Conservation (phyloP, 106 monocot species). For the Amphibolis antarctica region DNA sequence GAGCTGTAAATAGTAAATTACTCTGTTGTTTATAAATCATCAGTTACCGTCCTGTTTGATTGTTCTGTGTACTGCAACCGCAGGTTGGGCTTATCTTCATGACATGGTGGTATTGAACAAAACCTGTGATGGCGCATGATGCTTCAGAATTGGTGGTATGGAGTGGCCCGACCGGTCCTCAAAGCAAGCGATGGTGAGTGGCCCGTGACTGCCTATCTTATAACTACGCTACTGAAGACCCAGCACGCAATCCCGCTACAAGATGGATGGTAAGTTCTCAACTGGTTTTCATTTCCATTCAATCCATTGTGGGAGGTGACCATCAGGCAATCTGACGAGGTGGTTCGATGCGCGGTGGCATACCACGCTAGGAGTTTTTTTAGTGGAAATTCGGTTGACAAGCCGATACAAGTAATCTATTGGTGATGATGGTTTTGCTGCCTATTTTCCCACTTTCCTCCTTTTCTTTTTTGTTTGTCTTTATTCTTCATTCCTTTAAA, state of each 20-base stretch:
- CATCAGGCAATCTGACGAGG: no score
- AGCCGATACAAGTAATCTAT: no score
- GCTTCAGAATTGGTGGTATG: neutral
- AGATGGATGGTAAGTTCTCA: slow-evolving; percentile 7
- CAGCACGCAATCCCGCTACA: neutral
- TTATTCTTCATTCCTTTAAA: no score
- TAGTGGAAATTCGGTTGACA: no score
- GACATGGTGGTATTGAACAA: neutral
- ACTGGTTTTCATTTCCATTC: neutral
- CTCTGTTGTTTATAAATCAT: neutral
- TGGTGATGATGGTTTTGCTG: no score
- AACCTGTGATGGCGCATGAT: neutral
- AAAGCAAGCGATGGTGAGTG: neutral
- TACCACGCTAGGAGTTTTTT: no score
- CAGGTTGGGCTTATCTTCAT: slow-evolving; percentile 20
- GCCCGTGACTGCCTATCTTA: neutral
- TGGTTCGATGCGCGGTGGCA: no score
- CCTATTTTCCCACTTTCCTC: no score
- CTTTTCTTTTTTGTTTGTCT: no score
- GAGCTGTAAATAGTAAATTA: neutral
- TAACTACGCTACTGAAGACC: neutral
- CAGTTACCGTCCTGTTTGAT: slow-evolving; percentile 13
- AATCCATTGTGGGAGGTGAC: neutral
- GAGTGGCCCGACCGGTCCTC: neutral
- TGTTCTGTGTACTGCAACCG: slow-evolving; percentile 1